Base-by-base conservation (phyloP, 352 stramenopile species). In the Elongisporangium prolatum region DNA sequence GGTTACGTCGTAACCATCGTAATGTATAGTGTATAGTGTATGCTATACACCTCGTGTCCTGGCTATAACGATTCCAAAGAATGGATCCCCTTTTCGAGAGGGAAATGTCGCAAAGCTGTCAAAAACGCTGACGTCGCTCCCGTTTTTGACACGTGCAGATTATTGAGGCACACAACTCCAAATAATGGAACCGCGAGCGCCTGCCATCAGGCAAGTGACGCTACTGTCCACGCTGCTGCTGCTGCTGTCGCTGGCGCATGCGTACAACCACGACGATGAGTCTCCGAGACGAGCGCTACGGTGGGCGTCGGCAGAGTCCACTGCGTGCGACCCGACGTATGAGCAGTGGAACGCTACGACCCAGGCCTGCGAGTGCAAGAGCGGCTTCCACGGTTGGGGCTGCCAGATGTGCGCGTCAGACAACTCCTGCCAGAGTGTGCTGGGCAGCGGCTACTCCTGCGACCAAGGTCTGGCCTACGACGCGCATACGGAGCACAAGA, bases 331-430 rank as follows among this genome's bases (percentile, higher is more conserved):
- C 54, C 68, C 72, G n/a, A 66, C 74, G 54, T 91, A 88, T 59
- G 76, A 85, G 52, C 58, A 57, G 2, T 71, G 68, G 59, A 86
- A 91, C 54, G 63, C 75, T 10, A 84, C 66, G 21, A 84, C 74
- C 0, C 64, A 66, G n/a, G 48, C 48, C 16, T 90, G 80, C 63
- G 76, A 87, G 49, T 90, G 80, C 61, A 69, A 70, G 21, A 24
- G 57, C 0, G 80, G 80, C 44, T 90, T 90, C 61, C 72, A 67
- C n/a, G 77, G 80, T 53, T 74, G 79, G 56, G 75, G 69, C 54
- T 90, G 80, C 61, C 76, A 71, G 59, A 88, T 90, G 77, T 90
- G 80, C 54, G 60, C 57, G 2, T 38, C 64, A 4, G 60, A 53
- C 21, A 54, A 56, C 44, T 55, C 69, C 16, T 91, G 81, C 59